Conservation (phyloP, 805 yeast species). For the Barnettozyma sp. region DNA sequence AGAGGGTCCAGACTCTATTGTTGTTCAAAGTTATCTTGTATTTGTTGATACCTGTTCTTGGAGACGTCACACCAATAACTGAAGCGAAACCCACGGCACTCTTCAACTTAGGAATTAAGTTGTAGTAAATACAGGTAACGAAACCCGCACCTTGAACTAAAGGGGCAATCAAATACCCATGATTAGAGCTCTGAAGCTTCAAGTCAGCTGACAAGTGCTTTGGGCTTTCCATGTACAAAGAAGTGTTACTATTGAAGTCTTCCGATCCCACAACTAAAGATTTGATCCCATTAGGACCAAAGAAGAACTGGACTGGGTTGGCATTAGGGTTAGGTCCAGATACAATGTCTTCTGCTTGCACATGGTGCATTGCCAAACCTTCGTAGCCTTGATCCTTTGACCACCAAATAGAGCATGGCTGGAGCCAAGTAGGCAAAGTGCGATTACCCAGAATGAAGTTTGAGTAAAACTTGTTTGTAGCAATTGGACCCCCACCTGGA, state of each 20-base stretch:
- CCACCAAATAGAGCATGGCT: conserved; percentile 73
- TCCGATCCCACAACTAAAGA: conserved; percentile 46
- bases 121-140: conserved; percentile 56
- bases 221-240: conserved; percentile 26
- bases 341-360: conserved; percentile 51
- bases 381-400: conserved; percentile 38
- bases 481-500: conserved; percentile 37
- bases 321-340: conserved; percentile 57
- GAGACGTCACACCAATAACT: conserved; percentile 34
- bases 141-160: conserved; percentile 80
- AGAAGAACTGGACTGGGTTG: conserved; percentile 51
- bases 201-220: conserved; percentile 31
- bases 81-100: conserved; percentile 59
- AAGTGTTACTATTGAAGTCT: conserved; percentile 30
- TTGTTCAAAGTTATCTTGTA: conserved; percentile 49
- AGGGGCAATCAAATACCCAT: conserved; percentile 46
- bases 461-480: conserved; percentile 75
- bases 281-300: conserved; percentile 60
- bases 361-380: conserved; percentile 67
- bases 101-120: conserved; percentile 46
- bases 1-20: conserved; percentile 60
- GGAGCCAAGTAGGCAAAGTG: conserved; percentile 69
- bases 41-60: conserved; percentile 40
- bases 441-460: conserved; percentile 64
- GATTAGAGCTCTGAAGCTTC: conserved; percentile 19